These are phyloP conservation scores for Neurospora tetrasperma DNA, from an alignment of 495 filamentous ascomycete genomes.

Conservation along the genomic window DNA sequence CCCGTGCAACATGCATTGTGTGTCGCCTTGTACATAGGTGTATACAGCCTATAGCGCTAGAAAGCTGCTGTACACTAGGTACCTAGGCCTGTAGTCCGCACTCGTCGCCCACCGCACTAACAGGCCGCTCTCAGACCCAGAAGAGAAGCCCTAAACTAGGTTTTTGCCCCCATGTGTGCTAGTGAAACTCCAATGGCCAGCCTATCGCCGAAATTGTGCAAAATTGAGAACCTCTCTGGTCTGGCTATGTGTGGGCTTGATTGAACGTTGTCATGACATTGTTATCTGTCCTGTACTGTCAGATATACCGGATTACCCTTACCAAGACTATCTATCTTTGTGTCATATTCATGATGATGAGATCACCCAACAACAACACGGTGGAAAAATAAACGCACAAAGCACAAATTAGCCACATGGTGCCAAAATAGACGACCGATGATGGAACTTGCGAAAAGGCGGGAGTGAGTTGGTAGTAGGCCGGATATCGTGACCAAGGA, in stretches of 20 bases:
- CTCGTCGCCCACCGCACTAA: neutral
- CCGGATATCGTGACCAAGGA: neutral
- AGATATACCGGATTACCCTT: neutral
- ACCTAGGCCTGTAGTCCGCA: neutral
- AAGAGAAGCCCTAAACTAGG: neutral
- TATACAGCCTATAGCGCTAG: neutral
- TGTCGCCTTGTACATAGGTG: neutral
- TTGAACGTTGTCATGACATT: neutral
- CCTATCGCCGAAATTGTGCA: neutral
- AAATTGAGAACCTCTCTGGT: conserved; percentile 1
- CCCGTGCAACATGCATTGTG: neutral
- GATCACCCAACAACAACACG: neutral
- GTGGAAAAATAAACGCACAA: neutral
- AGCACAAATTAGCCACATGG: neutral
- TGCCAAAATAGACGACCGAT: neutral
- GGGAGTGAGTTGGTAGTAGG: neutral
- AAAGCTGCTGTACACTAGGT: neutral
- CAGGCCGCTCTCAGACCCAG: neutral
- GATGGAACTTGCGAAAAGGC: neutral
- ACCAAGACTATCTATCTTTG: neutral
- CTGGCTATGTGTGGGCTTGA: neutral
- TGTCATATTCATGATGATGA: neutral
- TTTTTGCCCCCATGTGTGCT: neutral
- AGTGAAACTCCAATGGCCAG: neutral
- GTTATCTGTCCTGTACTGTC: neutral